Evolutionary conservation across 306 rosid genomes (phyloP).

Genomic region (Rosa lucieae): DNA sequence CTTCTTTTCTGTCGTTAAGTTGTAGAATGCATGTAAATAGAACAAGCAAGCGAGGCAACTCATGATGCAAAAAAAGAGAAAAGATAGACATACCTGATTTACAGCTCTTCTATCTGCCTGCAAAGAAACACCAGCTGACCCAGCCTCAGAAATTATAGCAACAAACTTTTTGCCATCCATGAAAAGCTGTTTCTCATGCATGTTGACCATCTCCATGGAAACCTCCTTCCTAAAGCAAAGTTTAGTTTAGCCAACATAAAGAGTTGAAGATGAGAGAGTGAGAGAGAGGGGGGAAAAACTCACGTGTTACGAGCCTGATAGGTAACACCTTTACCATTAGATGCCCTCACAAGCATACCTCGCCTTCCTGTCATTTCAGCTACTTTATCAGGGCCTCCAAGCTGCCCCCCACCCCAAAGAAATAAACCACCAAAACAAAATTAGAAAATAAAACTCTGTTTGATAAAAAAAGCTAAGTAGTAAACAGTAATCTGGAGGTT

Average conservation of each 20-base stretch:
- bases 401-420: slow-evolving; percentile 41
- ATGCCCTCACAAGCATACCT: slow-evolving; percentile 97
- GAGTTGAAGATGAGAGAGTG: not conserved
- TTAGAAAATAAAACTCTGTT: slow-evolving; percentile 7
- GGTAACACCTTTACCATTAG: slow-evolving; percentile 93
- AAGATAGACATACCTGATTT: slow-evolving; percentile 66
- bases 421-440: not conserved
- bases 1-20: slow-evolving; percentile 75
- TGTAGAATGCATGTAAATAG: slow-evolving; percentile 17
- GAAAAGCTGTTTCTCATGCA: slow-evolving; percentile 97
- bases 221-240: slow-evolving; percentile 71
- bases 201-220: slow-evolving; percentile 98
- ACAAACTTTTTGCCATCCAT: slow-evolving; percentile 94
- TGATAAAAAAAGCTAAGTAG: slow-evolving; percentile 12
- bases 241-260: slow-evolving; percentile 17
- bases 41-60: slow-evolving; percentile 11
- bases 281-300: slow-evolving; percentile 32
- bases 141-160: slow-evolving; percentile 98
- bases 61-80: slow-evolving; percentile 17
- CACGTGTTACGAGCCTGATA: slow-evolving; percentile 97
- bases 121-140: slow-evolving; percentile 98
- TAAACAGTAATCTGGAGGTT: not conserved
- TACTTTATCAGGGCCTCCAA: slow-evolving; percentile 97
- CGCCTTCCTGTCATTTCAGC: slow-evolving; percentile 99
- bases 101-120: slow-evolving; percentile 94